These are phyloP conservation scores for Pseudogymnoascus verrucosus DNA, from an alignment of 2,329 filamentous ascomycete genomes.

Conservation along the genomic window DNA sequence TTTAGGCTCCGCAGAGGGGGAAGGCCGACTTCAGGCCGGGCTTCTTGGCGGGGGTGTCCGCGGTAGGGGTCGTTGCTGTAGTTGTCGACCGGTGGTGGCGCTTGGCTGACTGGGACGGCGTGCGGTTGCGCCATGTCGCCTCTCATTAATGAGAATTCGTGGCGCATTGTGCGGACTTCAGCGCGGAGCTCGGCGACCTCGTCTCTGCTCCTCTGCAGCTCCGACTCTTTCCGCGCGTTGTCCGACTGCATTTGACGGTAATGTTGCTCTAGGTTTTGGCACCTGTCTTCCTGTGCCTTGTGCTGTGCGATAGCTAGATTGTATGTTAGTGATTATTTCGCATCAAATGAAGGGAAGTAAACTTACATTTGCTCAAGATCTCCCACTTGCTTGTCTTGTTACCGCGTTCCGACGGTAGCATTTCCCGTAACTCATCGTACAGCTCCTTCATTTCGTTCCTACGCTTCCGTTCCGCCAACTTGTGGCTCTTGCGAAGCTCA, in stretches of 20 bases:
- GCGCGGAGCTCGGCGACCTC: slow-evolving; percentile 19
- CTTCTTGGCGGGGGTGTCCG: slow-evolving; percentile 13
- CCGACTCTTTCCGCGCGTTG: background rate
- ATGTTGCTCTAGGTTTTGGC: slow-evolving; percentile 20
- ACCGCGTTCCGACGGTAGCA: slow-evolving; percentile 72
- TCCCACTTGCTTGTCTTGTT: slow-evolving; percentile 88
- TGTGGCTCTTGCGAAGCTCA: slow-evolving; percentile 75
- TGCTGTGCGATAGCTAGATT: slow-evolving; percentile 53
- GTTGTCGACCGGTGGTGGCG: slow-evolving; percentile 1
- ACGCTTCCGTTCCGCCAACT: slow-evolving; percentile 75
- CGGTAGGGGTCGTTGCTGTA: slow-evolving; percentile 4
- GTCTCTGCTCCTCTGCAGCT: background rate
- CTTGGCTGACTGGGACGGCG: background rate
- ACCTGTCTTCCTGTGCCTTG: slow-evolving; percentile 41
- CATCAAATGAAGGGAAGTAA: background rate
- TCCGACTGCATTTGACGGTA: slow-evolving; percentile 36
- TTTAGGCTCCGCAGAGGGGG: slow-evolving; percentile 49
- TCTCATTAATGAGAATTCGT: slow-evolving; percentile 17
- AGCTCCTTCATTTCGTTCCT: slow-evolving; percentile 83
- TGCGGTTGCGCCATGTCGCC: background rate
- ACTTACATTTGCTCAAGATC: slow-evolving; percentile 72
- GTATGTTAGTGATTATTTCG: slow-evolving; percentile 15
- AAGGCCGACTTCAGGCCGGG: slow-evolving; percentile 38
- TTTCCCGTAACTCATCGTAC: slow-evolving; percentile 70
- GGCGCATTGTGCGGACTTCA: slow-evolving; percentile 19